Base-by-base conservation (phyloP, 106 monocot genomes). In the Narthecium ossifragum region DNA sequence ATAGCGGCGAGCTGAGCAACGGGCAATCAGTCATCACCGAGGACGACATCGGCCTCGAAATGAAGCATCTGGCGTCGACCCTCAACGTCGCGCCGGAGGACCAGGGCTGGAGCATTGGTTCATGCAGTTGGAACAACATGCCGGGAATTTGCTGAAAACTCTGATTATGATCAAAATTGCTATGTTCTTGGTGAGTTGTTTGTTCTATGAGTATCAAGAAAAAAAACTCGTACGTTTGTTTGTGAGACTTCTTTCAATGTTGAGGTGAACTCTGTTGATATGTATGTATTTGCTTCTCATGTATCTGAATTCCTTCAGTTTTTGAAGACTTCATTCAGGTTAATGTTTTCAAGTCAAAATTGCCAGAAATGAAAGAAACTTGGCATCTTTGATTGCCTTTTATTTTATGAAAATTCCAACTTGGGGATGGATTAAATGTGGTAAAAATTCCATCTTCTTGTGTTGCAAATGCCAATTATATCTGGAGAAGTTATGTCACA, bases 21-120 rank as follows among this genome's bases (percentile, higher is more conserved):
- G 73, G 74, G 25, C 75, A 60, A 50, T 70, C 75, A 0, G 78
- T 47, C 17, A 41, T 60, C 18, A 75, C 78, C 1, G 75, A 70
- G 4, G 73, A 79, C 1, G 72, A 71, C 4, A 21, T 74, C 6
- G 62, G 74, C 22, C 41, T 78, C 4, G 74, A 78, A 23, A 58
- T 78, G 62, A 77, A 62, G 12, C 70, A 67, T 11, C 56, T 64
- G 43, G 59, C 61, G 2, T 61, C 68, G 4, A 53, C 75, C 25
- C 3, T 56, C 31, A 39, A 33, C 17, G 40, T 49, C 23, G 63
- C 49, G 1, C 66, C 27, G 8, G 49, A 55, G 28, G 75, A 76
- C 0, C 75, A 67, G 6, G 66, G 69, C 6, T 79, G 75, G 75
- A 60, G 41, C 70, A 13, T 81, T 31, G 67, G 57, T 3, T 53